phyloP scores from a whole-genome alignment of 208 protist genomes.

The Acanthamoeba comandoni region DNA sequence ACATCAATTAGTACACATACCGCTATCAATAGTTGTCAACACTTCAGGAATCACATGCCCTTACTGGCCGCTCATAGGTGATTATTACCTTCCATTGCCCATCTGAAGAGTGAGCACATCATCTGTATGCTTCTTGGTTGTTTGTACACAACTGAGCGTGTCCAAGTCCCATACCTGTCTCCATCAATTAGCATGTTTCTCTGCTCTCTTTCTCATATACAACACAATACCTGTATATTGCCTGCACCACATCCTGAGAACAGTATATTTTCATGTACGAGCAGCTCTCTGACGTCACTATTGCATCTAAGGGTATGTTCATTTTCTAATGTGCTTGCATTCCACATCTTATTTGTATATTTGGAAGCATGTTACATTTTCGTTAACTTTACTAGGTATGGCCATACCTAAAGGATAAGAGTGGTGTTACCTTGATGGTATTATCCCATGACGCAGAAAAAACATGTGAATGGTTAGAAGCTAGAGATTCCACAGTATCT shows the following conservation, averaged over 20 bases:
- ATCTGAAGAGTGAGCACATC: constrained; percentile 48
- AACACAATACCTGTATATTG: constrained; percentile 30
- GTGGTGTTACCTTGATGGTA: constrained; percentile 24
- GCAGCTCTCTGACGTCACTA: constrained; percentile 51
- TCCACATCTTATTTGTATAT: constrained; percentile 11
- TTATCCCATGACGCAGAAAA: constrained; percentile 69
- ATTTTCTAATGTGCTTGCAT: constrained; percentile 24
- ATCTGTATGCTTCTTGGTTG: constrained; percentile 34
- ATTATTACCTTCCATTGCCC: neutral
- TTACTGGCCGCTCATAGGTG: no score
- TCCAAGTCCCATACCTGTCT: constrained; percentile 57
- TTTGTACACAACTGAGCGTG: constrained; percentile 29
- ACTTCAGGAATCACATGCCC: no score
- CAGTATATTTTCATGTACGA: constrained; percentile 5
- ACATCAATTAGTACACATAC: no score
- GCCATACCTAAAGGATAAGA: neutral
- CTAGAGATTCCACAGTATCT: constrained; percentile 54
- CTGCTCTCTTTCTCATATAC: neutral
- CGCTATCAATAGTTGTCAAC: no score
- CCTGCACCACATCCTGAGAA: constrained; percentile 27
- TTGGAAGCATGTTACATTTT: neutral
- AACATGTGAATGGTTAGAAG: neutral
- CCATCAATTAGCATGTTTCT: neutral
- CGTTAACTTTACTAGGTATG: neutral
- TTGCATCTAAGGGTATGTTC: constrained; percentile 39